Base-by-base conservation (phyloP, 2,329 filamentous ascomycete species). In the Venturia effusa region DNA sequence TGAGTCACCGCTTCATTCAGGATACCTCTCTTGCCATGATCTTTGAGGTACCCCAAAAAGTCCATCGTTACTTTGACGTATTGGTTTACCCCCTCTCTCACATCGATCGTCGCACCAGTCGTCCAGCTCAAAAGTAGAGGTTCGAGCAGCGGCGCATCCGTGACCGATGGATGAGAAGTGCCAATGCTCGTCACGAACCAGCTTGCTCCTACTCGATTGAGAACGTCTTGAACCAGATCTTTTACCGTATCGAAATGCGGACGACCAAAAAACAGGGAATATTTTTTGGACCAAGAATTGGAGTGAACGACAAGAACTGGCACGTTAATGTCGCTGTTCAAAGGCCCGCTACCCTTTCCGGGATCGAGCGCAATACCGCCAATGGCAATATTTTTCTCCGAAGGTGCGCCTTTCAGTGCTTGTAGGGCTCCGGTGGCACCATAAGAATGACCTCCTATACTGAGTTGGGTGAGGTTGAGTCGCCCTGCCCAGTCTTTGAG, bases 391-490 rank as follows among this genome's bases (percentile, higher is more conserved):
- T 59, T 63, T 15, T 30, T 34, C 22, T 17, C 19, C 17, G 61
- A 63, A 2, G 54, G 17, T 8, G 57, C 39, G 22, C 39, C 51
- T 77, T 96, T 96, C 61, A 93, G 76, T 63, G 95, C 83, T 71
- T 95, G 91, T 1, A 88, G 81, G 24, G 85, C 79, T 0, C 88
- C 90, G 0, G 89, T 83, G 0, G 86, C 88, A 22, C 91, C 91
- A 68, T 95, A 95, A 22, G 88, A 91, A 74, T 96, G 91, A 4
- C 91, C 91, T 0, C 83, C 84, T 27, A 64, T 64, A n/a, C 24
- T 40, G 37, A 61, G 51, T 8, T 61, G 51, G 30, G 61, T 48
- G 39, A 64, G 17, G 30, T 64, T 40, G 19, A 64, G 51, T 32
- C 55, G 45, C 5, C 22, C 37, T 48, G 43, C 39, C 62, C 62